Percentiles rank a stretch among this genome's conserved stretches.
phyloP scores from a whole-genome alignment of 2,329 filamentous ascomycete species.

The Claviceps fusiformis region DNA sequence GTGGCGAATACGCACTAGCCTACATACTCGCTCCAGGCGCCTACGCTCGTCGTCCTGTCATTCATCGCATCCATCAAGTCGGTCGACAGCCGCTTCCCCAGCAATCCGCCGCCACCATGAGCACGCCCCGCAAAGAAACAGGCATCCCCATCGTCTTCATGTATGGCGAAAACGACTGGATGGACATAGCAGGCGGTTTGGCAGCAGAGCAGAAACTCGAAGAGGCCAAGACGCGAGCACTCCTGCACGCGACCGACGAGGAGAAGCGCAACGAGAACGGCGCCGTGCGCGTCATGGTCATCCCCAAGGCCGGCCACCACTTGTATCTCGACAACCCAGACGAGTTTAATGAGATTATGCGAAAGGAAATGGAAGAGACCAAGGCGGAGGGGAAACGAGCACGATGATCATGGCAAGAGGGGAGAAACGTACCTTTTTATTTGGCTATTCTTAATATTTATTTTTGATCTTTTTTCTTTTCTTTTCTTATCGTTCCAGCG shows the following conservation, averaged over 20 bases:
- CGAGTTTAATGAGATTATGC: constrained; percentile 40
- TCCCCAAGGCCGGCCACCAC: constrained; percentile 48
- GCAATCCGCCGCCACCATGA: constrained; percentile 6
- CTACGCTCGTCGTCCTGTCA: constrained; percentile 76
- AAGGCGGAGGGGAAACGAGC: constrained; percentile 12
- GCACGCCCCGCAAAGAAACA: constrained; percentile 29
- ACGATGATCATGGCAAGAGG: too few relatives aligned
- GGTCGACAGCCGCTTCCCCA: constrained; percentile 51
- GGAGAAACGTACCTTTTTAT: too few relatives aligned
- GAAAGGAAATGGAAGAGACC: constrained; percentile 40
- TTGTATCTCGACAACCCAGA: constrained; percentile 47
- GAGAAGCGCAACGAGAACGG: constrained; percentile 64
- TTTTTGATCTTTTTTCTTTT: neutral
- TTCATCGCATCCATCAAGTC: constrained; percentile 73
- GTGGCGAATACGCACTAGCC: constrained; percentile 83
- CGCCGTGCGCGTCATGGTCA: constrained; percentile 66
- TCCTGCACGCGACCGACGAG: constrained; percentile 50
- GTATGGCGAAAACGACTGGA: constrained; percentile 98
- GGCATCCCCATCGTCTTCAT: constrained; percentile 80
- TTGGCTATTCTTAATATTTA: neutral
- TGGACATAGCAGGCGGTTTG: constrained; percentile 80
- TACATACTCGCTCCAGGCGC: constrained; percentile 91
- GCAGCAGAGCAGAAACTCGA: constrained; percentile 70
- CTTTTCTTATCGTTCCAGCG: neutral
- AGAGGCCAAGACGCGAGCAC: constrained; percentile 44